These are phyloP conservation scores for Hypoxylon sp. DNA, from an alignment of 2,329 filamentous ascomycete genomes.

Conservation along the genomic window DNA sequence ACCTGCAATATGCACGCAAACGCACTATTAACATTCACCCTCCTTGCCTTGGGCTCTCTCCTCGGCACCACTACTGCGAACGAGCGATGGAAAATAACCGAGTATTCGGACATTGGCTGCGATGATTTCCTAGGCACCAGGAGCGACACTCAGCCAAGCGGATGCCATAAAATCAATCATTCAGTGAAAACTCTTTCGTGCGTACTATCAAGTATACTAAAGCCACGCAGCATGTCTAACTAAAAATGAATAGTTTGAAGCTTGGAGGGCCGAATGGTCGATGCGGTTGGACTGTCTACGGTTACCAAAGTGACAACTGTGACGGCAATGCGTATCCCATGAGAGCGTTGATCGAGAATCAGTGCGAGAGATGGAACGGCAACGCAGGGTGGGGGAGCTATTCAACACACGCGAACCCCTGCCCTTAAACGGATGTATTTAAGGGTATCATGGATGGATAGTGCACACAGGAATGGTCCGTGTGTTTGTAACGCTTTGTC, in stretches of 20 bases:
- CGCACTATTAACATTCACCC: background rate
- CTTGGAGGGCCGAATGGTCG: background rate
- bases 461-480: background rate
- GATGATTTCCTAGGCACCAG: constrained; percentile 2
- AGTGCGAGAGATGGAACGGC: background rate
- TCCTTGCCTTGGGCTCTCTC: constrained; percentile 1
- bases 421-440: background rate
- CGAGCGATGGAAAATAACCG: background rate
- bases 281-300: background rate
- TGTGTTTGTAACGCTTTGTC: background rate
- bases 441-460: background rate
- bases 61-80: background rate
- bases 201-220: background rate
- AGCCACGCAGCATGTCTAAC: background rate
- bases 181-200: background rate
- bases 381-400: background rate
- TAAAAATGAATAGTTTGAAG: background rate
- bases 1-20: background rate
- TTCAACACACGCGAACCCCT: background rate
- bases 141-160: background rate
- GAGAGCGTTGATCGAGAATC: background rate
- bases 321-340: background rate
- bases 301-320: background rate
- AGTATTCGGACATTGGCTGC: constrained; percentile 1
- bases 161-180: background rate